phyloP scores from a whole-genome alignment of 176 grass and related monocot genomes.

The Raddia guianensis region DNA sequence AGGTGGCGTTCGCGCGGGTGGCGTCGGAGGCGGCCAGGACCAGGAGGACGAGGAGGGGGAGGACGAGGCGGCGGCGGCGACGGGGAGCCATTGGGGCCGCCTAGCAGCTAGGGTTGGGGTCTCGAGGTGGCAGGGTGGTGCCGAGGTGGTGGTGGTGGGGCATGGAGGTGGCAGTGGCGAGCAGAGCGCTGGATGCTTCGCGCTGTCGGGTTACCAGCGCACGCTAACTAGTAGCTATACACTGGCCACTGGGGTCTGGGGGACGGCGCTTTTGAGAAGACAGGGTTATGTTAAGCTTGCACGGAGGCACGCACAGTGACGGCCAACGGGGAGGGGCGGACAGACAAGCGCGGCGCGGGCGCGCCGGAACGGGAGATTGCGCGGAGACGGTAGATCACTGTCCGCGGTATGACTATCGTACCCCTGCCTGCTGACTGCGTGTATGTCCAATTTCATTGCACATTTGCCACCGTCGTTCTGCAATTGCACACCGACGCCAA shows the following conservation, averaged over 20 bases:
- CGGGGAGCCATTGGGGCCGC: conserved; percentile 39
- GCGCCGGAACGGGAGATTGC: neutral
- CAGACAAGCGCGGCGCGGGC: neutral
- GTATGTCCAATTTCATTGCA: too few relatives aligned
- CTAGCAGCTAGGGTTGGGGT: conserved; percentile 40
- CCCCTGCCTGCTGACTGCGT: neutral
- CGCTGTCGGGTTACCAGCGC: conserved; percentile 38
- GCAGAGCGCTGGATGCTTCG: conserved; percentile 51
- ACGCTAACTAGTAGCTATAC: neutral
- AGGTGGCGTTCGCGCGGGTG: conserved; percentile 33
- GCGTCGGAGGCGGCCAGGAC: conserved; percentile 16
- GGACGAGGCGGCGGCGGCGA: conserved; percentile 28
- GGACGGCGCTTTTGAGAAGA: conserved; percentile 37
- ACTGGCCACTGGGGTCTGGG: conserved; percentile 13
- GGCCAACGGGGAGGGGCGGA: neutral
- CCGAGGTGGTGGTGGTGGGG: conserved; percentile 38
- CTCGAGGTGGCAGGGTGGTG: conserved; percentile 45
- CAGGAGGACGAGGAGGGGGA: conserved; percentile 27
- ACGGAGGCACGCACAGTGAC: neutral
- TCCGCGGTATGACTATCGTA: neutral
- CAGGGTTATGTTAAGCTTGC: conserved; percentile 21
- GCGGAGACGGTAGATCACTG: neutral
- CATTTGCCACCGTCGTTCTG: too few relatives aligned
- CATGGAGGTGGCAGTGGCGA: conserved; percentile 43
- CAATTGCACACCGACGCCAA: too few relatives aligned